Percentiles rank a stretch among this genome's conserved stretches.
These are phyloP conservation scores for Phoma sp. DNA, from an alignment of 2,329 filamentous ascomycete genomes.

Conservation along the genomic window DNA sequence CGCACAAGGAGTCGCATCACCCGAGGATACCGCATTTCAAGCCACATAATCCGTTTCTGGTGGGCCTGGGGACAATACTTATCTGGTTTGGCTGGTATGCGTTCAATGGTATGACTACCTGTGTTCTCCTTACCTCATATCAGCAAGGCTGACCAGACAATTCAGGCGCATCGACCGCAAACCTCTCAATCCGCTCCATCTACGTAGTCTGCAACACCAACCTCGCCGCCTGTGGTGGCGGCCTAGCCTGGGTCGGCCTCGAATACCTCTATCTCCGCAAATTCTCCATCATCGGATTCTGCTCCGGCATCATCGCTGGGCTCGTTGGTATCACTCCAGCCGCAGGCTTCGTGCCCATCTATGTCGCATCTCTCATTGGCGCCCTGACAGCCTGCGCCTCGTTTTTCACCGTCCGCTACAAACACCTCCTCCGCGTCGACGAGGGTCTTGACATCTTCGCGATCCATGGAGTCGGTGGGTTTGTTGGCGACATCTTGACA, in stretches of 20 bases:
- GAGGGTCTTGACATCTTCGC: slow-evolving; percentile 67
- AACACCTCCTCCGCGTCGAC: slow-evolving; percentile 61
- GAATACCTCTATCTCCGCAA: slow-evolving; percentile 58
- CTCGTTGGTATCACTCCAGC: slow-evolving; percentile 66
- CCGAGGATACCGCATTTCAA: slow-evolving; percentile 65
- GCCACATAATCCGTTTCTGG: slow-evolving; percentile 75
- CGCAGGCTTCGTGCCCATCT: slow-evolving; percentile 61
- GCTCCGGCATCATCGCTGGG: slow-evolving; percentile 62
- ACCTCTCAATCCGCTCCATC: slow-evolving; percentile 59
- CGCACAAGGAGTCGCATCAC: slow-evolving; percentile 56
- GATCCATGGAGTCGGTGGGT: slow-evolving; percentile 65
- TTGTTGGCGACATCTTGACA: slow-evolving; percentile 63
- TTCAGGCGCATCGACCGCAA: slow-evolving; percentile 51
- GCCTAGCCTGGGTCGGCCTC: slow-evolving; percentile 60
- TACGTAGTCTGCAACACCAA: slow-evolving; percentile 66
- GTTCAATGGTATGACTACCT: slow-evolving; percentile 44
- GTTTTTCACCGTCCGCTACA: slow-evolving; percentile 54
- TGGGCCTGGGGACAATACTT: slow-evolving; percentile 74
- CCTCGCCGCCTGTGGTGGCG: slow-evolving; percentile 61
- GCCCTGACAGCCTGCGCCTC: slow-evolving; percentile 57
- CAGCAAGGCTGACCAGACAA: not conserved
- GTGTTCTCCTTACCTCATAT: slow-evolving; percentile 19
- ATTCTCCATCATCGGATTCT: slow-evolving; percentile 60
- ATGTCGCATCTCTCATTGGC: slow-evolving; percentile 59
- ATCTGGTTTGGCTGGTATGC: slow-evolving; percentile 48